Conservation (phyloP, 2,329 filamentous ascomycete genomes). For the Apiospora phragmitis region DNA sequence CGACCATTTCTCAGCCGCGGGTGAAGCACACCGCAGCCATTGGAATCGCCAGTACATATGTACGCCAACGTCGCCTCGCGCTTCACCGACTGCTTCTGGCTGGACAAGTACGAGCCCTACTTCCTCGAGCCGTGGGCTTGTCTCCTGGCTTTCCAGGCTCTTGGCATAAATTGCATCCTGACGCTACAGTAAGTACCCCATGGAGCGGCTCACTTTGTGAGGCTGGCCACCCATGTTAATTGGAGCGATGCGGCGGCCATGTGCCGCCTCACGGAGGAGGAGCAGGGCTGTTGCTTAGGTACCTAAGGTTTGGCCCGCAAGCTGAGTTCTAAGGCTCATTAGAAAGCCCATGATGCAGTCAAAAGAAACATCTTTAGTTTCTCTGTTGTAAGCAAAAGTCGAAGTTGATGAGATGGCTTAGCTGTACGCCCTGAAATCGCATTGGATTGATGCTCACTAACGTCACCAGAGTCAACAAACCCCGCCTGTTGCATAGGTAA, state of each 20-base stretch:
- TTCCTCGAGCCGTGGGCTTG: constrained; percentile 33
- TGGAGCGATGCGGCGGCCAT: neutral
- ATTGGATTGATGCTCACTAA: neutral
- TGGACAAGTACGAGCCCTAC: constrained; percentile 31
- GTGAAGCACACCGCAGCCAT: constrained; percentile 48
- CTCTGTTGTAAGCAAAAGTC: neutral
- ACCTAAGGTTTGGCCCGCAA: neutral
- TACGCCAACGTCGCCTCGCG: constrained; percentile 38
- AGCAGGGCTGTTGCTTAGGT: neutral
- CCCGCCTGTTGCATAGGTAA: neutral
- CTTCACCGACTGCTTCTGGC: constrained; percentile 41
- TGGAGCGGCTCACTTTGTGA: neutral
- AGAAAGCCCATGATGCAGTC: neutral
- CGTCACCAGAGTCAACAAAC: neutral
- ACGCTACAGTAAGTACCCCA: neutral
- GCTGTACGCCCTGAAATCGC: neutral
- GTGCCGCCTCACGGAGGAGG: neutral
- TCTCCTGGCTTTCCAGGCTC: constrained; percentile 26
- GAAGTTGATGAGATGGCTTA: neutral
- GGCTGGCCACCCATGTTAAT: neutral
- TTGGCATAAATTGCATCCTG: constrained; percentile 1
- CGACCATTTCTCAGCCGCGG: constrained; percentile 42
- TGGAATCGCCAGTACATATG: constrained; percentile 34
- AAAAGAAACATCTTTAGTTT: neutral
- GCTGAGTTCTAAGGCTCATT: neutral